phyloP scores from a whole-genome alignment of 2,329 filamentous ascomycete genomes.

The Aspergillus texensis region DNA sequence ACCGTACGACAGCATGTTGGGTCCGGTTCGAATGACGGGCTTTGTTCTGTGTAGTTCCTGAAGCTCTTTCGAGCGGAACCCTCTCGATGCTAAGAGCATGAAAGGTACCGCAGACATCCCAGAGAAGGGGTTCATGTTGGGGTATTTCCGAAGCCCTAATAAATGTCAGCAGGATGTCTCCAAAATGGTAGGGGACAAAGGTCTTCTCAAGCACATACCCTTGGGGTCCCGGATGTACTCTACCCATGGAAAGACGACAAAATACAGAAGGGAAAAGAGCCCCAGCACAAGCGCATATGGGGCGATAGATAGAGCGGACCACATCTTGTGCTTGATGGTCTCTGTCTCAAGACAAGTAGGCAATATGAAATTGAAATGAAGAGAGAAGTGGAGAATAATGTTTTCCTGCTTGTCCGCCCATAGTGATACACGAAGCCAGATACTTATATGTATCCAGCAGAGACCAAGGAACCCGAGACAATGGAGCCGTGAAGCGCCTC shows the following conservation, averaged over 20 bases:
- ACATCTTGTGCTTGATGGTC: constrained; percentile 17
- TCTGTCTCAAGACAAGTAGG: background rate
- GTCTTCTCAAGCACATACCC: constrained; percentile 18
- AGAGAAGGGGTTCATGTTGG: constrained; percentile 47
- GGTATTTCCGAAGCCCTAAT: constrained; percentile 51
- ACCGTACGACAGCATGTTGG: constrained; percentile 49
- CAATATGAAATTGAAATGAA: background rate
- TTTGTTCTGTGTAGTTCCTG: constrained; percentile 50
- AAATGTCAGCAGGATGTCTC: background rate
- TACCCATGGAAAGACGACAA: constrained; percentile 27
- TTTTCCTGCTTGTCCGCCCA: background rate
- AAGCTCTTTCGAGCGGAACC: constrained; percentile 48
- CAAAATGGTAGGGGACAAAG: too few species aligned
- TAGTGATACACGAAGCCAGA: background rate
- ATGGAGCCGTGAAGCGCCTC: constrained; percentile 1
- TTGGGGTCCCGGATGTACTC: constrained; percentile 33
- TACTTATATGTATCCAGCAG: background rate
- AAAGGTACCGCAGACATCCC: constrained; percentile 53
- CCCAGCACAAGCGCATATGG: constrained; percentile 28
- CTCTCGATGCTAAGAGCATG: constrained; percentile 48
- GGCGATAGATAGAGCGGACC: constrained; percentile 21
- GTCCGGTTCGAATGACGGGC: constrained; percentile 50
- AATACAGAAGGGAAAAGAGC: constrained; percentile 27
- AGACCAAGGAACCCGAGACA: background rate
- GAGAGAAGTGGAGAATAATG: background rate